A percentile compares a stretch with the other conserved stretches of the same genome.
Evolutionary conservation across 2,329 filamentous ascomycete species (phyloP).

Genomic region (Verticillium dahliae): DNA sequence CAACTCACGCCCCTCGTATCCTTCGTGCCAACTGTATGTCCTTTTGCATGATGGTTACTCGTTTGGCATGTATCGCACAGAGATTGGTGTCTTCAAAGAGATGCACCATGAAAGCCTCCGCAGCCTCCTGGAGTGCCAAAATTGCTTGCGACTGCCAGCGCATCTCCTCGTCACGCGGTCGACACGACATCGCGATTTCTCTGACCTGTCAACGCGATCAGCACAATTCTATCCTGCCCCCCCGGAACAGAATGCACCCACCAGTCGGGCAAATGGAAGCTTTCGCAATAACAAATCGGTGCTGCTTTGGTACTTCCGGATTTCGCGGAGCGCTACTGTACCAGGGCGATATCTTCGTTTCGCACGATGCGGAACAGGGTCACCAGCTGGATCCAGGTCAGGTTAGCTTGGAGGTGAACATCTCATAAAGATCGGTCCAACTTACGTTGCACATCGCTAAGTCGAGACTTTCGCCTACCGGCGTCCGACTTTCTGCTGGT

Average conservation of each 20-base stretch:
- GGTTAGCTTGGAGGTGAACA: not conserved
- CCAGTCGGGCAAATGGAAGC: slow-evolving; percentile 73
- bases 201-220: slow-evolving; percentile 42
- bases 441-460: slow-evolving; percentile 35
- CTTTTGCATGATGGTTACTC: slow-evolving; percentile 96
- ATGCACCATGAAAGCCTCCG: slow-evolving; percentile 93
- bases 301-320: slow-evolving; percentile 81
- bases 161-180: slow-evolving; percentile 60
- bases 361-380: slow-evolving; percentile 58
- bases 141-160: slow-evolving; percentile 97
- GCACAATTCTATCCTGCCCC: not conserved
- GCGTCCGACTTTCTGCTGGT: slow-evolving; percentile 12
- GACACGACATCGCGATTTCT: slow-evolving; percentile 64
- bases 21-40: slow-evolving; percentile 88
- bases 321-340: slow-evolving; percentile 85
- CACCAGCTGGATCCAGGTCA: slow-evolving; percentile 52
- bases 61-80: slow-evolving; percentile 92
- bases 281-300: slow-evolving; percentile 82
- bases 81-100: slow-evolving; percentile 96
- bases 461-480: slow-evolving; percentile 20
- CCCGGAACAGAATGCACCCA: slow-evolving; percentile 22
- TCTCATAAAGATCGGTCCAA: not conserved
- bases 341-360: slow-evolving; percentile 67
- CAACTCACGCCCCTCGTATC: slow-evolving; percentile 73
- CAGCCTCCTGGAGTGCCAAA: slow-evolving; percentile 84